Evolutionary conservation across 352 stramenopile species (phyloP), one percentile per base, ranked within the genome.

Genomic region (Peronospora destructor): DNA sequence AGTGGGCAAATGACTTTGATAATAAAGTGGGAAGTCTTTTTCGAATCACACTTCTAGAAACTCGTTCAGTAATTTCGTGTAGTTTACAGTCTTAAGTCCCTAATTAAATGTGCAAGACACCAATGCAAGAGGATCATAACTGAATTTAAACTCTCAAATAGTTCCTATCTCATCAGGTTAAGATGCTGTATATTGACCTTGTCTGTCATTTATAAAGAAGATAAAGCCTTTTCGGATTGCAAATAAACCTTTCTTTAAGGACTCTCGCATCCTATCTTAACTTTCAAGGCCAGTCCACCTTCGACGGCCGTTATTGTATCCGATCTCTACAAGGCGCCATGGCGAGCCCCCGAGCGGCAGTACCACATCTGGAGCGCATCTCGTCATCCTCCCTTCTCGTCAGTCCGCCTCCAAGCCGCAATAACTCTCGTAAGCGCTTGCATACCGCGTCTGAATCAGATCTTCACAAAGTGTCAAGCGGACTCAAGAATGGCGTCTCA

Each of bases 401-500:
- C 4, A 64, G 56, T 44, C 46, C 46, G 10, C 43, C 58, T 6
- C 51, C 39, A 6, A 59, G 30, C n/a, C 53, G 54, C 17, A 49
- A 35, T 16, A 48, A 26, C 41, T 55, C 42, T 16, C 53, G 53
- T 34, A 71, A 71, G 38, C 58, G 62, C 49, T 59, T 42, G 19
- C 62, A 67, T 33, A 32, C 49, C n/a, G 48, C 45, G 14, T 54
- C 35, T 1, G 61, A 66, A 21, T 49, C 58, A 26, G 62, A 68
- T 47, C 9, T 47, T 10, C 16, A 32, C 23, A 67, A 65, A 41
- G 17, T 23, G 13, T 58, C 53, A 10, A 61, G 45, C 33, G 39
- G 16, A 11, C 19, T 25, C 9, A 71, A 64, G 49, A 63, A 32
- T 48, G 47, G 41, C 5, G 32, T 61, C 10, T 57, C 45, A 8